Conservation (phyloP, 1,139 yeast species). For the Yamadazyma blattariae region DNA sequence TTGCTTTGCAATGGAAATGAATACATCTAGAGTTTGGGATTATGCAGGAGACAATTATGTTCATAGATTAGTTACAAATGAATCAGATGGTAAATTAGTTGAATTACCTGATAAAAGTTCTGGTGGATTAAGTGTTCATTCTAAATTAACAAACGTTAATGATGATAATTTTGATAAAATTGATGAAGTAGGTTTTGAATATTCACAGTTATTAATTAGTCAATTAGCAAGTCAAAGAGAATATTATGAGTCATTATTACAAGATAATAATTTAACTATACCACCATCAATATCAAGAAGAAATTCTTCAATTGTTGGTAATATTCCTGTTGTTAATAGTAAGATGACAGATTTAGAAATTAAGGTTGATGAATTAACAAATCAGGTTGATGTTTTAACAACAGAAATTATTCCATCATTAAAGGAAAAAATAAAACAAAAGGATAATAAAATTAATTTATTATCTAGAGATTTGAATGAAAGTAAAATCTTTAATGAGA, state of each 20-base stretch:
- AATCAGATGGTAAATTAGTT: constrained; percentile 80
- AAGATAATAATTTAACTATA: constrained; percentile 30
- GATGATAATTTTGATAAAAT: constrained; percentile 28
- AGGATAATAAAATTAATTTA: constrained; percentile 30
- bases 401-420: constrained; percentile 31
- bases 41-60: constrained; percentile 91
- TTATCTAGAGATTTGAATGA: constrained; percentile 30
- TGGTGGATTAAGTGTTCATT: background rate
- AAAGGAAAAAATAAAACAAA: constrained; percentile 25
- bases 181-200: constrained; percentile 67
- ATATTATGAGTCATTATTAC: constrained; percentile 62
- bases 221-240: constrained; percentile 90
- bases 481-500: constrained; percentile 49
- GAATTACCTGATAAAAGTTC: constrained; percentile 51
- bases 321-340: constrained; percentile 7
- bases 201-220: constrained; percentile 72
- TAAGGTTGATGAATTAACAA: constrained; percentile 29
- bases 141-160: background rate
- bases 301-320: constrained; percentile 17
- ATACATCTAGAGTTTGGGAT: constrained; percentile 91
- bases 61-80: constrained; percentile 81
- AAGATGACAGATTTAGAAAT: constrained; percentile 28
- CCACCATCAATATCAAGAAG: constrained; percentile 16
- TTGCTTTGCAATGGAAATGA: constrained; percentile 88
- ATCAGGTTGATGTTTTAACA: constrained; percentile 22